phyloP scores from a whole-genome alignment of 2,329 filamentous ascomycete genomes.

The Alternaria ventricosa region DNA sequence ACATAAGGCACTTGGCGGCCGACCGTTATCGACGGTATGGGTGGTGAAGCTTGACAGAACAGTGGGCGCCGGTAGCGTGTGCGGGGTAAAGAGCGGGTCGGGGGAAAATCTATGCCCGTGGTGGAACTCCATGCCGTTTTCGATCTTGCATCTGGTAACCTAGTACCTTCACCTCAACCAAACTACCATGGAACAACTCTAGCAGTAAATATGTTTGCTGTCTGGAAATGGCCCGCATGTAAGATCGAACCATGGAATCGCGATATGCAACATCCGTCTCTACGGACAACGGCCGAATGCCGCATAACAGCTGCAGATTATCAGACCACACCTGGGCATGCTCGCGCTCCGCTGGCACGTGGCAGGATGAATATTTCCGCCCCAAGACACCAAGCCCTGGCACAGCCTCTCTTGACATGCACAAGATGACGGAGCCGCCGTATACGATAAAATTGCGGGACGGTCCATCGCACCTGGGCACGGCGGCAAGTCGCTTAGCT shows the following conservation, averaged over 20 bases:
- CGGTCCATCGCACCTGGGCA: background rate
- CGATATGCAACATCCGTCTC: background rate
- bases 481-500: background rate
- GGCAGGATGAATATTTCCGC: background rate
- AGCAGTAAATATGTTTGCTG: background rate
- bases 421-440: background rate
- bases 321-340: background rate
- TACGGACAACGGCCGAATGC: background rate
- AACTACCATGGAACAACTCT: background rate
- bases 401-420: background rate
- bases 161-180: background rate
- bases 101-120: background rate
- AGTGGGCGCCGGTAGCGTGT: slow-evolving; percentile 11
- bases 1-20: slow-evolving; percentile 17
- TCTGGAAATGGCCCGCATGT: background rate
- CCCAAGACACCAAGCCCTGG: background rate
- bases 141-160: background rate
- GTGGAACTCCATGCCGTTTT: slow-evolving; percentile 1
- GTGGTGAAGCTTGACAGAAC: slow-evolving; percentile 11
- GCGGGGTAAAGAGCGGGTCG: slow-evolving; percentile 22
- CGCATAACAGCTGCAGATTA: background rate
- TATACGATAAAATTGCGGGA: background rate
- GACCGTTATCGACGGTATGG: slow-evolving; percentile 4
- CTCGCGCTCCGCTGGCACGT: background rate
- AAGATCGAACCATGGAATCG: background rate